A percentile compares a stretch with the other conserved stretches of the same genome.
These are phyloP conservation scores for Baudoinia panamericana DNA, from an alignment of 495 filamentous ascomycete genomes.

Conservation along the genomic window DNA sequence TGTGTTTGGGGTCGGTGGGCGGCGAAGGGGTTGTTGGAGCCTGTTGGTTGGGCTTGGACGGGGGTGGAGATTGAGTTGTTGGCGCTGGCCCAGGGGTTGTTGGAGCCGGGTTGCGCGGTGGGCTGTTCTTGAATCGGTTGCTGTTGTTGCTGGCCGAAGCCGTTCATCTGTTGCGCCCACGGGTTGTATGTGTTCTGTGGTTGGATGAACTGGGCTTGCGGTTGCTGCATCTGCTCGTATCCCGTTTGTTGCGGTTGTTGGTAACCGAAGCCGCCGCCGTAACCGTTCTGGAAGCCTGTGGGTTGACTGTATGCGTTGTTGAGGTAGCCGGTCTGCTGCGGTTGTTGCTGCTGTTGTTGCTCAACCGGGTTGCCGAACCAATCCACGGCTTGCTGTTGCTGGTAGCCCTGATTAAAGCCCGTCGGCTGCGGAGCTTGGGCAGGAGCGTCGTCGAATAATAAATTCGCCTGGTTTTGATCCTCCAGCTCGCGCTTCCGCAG, in stretches of 20 bases:
- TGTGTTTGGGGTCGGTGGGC: constrained; percentile 34
- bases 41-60: constrained; percentile 57
- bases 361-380: constrained; percentile 91
- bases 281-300: constrained; percentile 47
- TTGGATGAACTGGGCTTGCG: constrained; percentile 41
- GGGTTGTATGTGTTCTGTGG: constrained; percentile 74
- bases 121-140: constrained; percentile 40
- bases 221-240: constrained; percentile 33
- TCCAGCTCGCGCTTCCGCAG: constrained; percentile 78
- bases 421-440: constrained; percentile 61
- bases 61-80: constrained; percentile 33
- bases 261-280: constrained; percentile 31
- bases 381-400: constrained; percentile 89
- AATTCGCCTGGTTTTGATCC: constrained; percentile 66
- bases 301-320: constrained; percentile 72
- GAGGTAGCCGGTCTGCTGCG: constrained; percentile 70
- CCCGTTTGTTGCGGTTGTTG: constrained; percentile 47
- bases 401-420: constrained; percentile 88
- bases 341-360: constrained; percentile 53
- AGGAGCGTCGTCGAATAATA: constrained; percentile 73
- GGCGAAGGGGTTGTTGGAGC: constrained; percentile 95
- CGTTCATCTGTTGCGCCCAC: constrained; percentile 44
- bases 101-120: constrained; percentile 55
- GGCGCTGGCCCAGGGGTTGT: constrained; percentile 65
- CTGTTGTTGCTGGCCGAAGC: constrained; percentile 36